Evolutionary conservation across 2,329 filamentous ascomycete species (phyloP), one percentile per base, ranked within the genome.

Genomic region (Talaromyces verruculosus): DNA sequence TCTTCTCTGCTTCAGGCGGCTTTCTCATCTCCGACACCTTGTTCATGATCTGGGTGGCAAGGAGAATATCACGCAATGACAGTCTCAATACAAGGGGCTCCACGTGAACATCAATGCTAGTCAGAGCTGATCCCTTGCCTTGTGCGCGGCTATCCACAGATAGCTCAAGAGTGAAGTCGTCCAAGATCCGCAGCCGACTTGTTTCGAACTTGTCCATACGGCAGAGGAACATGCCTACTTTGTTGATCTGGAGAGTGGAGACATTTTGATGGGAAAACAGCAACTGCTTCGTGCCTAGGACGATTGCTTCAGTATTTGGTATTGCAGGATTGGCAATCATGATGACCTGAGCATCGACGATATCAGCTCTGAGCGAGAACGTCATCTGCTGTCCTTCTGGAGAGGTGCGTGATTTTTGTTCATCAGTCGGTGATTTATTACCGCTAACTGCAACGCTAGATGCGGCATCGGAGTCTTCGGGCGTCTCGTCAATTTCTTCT

Each of bases 141-240:
- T 89, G 84, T 1, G 84, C 82, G 47, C 85, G 83, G 70, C 87
- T 88, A 73, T 99, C 94, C 82, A 99, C 88, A 2, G 92, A 95
- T 72, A 96, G 84, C 69, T 95, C 91, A 10, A 98, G 83, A 2
- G 93, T 97, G 76, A 99, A 99, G 77, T 99, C 93, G 74, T 99
- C 96, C 37, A 99, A 87, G 68, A 99, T 97, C 19, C 95, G 89
- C 57, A 99, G 84, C 43, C 92, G 88, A 47, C 90, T 93, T 3
- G 91, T 93, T 71, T 99, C 94, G 71, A 98, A 98, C 69, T 89
- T 91, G 77, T 99, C 96, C 95, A 99, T 99, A 13, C 95, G 91
- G 75, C 96, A 99, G 37, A 99, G 79, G 77, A 97, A 99, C 95
- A 99, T 99, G 71, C 95, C 95, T 63, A 98, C 87, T 74, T 98